Evolutionary conservation across 768 basidiomycete species (phyloP).

Genomic region (Neoboletus brunneissimus): DNA sequence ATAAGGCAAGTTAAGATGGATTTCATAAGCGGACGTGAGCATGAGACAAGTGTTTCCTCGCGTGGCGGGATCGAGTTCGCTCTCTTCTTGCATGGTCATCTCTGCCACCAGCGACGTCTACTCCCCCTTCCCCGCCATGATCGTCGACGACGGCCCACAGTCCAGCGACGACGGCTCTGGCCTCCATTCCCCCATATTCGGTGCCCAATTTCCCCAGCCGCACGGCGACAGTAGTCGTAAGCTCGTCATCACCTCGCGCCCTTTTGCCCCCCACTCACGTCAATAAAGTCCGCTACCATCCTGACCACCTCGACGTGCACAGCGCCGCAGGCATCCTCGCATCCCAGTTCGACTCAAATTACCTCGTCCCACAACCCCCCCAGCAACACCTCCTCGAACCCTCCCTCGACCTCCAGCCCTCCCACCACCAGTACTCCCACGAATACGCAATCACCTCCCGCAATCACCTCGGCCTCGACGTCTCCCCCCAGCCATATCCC

Average conservation of each 20-base stretch:
- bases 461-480: conserved; percentile 46
- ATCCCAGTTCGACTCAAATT: conserved; percentile 50
- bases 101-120: conserved; percentile 53
- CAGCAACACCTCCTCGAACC: conserved; percentile 46
- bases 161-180: conserved; percentile 77
- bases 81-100: conserved; percentile 51
- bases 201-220: conserved; percentile 43
- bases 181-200: conserved; percentile 69
- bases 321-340: conserved; percentile 47
- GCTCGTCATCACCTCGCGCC: conserved; percentile 45
- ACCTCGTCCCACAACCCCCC: conserved; percentile 27
- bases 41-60: conserved; percentile 39
- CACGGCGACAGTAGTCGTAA: conserved; percentile 47
- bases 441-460: conserved; percentile 44
- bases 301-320: conserved; percentile 44
- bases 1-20: conserved; percentile 28
- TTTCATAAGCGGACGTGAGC: conserved; percentile 44
- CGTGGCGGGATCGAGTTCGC: conserved; percentile 36
- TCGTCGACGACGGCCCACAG: conserved; percentile 63
- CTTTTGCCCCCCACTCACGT: conserved; percentile 40
- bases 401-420: conserved; percentile 42
- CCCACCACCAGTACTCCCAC: conserved; percentile 35
- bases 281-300: conserved; percentile 72
- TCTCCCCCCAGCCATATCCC: conserved; percentile 39
- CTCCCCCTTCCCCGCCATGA: conserved; percentile 53